Evolutionary conservation across 2,329 filamentous ascomycete genomes (phyloP).

Genomic region (Fusarium annulatum): DNA sequence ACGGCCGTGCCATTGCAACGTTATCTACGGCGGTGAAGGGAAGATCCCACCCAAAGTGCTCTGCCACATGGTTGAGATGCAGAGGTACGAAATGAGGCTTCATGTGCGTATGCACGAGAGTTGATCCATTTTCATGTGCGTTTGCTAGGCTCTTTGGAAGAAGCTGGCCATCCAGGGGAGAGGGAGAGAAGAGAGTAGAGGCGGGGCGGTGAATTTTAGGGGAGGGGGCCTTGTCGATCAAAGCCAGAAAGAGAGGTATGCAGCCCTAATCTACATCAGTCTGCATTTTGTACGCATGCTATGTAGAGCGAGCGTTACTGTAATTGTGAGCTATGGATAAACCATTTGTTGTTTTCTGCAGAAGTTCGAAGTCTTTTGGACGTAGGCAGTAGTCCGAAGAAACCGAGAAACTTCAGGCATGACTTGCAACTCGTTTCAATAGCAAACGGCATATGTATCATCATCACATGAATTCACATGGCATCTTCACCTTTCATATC

Average conservation of each 20-base stretch:
- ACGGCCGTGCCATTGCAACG: conserved; percentile 16
- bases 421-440: background rate
- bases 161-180: background rate
- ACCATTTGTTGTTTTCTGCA: background rate
- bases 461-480: conserved; percentile 9
- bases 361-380: background rate
- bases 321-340: background rate
- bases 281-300: conserved; percentile 6
- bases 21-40: conserved; percentile 28
- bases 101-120: conserved; percentile 12
- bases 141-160: conserved; percentile 4
- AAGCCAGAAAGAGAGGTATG: conserved; percentile 30
- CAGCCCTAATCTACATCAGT: conserved; percentile 31
- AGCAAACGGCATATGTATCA: background rate
- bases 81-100: conserved; percentile 32
- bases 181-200: conserved; percentile 11
- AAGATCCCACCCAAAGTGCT: conserved; percentile 18
- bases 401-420: background rate
- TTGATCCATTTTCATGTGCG: conserved; percentile 16
- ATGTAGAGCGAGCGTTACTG: background rate
- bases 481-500: background rate
- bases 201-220: conserved; percentile 27
- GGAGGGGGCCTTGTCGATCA: conserved; percentile 24
- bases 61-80: conserved; percentile 12
- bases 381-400: background rate